Evolutionary conservation across 2,329 filamentous ascomycete genomes (phyloP).

Genomic region (Pseudogymnoascus sp.): DNA sequence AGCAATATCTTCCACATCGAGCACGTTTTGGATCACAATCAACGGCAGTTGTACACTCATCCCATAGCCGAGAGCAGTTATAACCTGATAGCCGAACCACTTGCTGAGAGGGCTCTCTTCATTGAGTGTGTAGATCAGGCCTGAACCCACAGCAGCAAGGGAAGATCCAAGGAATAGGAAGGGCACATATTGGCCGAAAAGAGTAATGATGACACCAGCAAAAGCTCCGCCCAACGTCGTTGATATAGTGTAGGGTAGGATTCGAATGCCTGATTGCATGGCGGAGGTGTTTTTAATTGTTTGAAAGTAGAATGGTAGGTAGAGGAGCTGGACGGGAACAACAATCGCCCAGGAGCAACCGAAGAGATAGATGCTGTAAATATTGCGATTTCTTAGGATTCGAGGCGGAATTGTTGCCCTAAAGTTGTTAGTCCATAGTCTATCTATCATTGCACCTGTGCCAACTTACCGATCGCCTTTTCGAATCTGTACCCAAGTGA

Average conservation of each 20-base stretch:
- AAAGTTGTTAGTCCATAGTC: background rate
- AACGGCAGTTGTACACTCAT: conserved; percentile 21
- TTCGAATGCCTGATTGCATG: conserved; percentile 32
- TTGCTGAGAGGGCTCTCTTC: conserved; percentile 26
- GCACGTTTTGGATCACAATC: conserved; percentile 41
- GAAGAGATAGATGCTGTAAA: conserved; percentile 28
- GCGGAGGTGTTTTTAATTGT: conserved; percentile 34
- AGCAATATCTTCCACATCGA: conserved; percentile 43
- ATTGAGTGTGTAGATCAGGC: conserved; percentile 33
- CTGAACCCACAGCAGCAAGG: conserved; percentile 32
- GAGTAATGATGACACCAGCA: conserved; percentile 28
- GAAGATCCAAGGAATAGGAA: conserved; percentile 20
- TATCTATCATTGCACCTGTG: conserved; percentile 17
- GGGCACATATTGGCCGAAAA: conserved; percentile 25
- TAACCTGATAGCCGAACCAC: conserved; percentile 30
- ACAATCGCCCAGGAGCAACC: conserved; percentile 23
- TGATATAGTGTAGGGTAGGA: conserved; percentile 28
- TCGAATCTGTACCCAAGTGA: conserved; percentile 35
- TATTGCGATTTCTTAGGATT: conserved; percentile 29
- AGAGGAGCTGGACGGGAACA: conserved; percentile 30
- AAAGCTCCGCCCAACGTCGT: conserved; percentile 26
- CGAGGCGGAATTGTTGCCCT: conserved; percentile 26
- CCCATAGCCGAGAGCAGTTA: conserved; percentile 12
- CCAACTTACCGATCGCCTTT: conserved; percentile 45
- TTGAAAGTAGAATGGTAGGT: conserved; percentile 40